A percentile compares a stretch with the other conserved stretches of the same genome.
Conservation (phyloP, 768 basidiomycete genomes). For the Naganishia kalamii region DNA sequence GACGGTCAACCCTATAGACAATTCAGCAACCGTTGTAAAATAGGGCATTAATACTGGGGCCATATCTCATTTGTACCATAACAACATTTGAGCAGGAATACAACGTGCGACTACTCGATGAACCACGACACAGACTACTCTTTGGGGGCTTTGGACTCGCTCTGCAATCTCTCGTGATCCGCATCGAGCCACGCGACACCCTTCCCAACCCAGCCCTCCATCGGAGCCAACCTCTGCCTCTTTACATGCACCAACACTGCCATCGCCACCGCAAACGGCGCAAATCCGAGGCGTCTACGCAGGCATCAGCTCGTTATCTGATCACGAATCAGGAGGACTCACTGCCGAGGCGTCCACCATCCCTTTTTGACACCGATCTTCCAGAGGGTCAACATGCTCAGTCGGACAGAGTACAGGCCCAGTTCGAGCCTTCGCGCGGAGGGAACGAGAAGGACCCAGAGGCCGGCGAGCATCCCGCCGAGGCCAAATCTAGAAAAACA, state of each 20-base stretch:
- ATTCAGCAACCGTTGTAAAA: no score
- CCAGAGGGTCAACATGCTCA: constrained; percentile 16
- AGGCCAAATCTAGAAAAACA: constrained; percentile 19
- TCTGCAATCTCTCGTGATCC: not conserved
- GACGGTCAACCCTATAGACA: no score
- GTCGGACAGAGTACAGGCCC: constrained; percentile 16
- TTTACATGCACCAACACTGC: constrained; percentile 11
- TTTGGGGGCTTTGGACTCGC: no score
- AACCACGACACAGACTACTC: no score
- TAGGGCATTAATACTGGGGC: no score
- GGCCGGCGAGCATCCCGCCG: constrained; percentile 19
- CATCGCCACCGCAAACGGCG: constrained; percentile 17
- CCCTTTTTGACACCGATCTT: constrained; percentile 21
- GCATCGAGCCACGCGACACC: constrained; percentile 14
- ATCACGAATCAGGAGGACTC: not conserved
- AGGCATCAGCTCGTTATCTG: not conserved
- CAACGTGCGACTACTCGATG: no score
- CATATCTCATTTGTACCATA: no score
- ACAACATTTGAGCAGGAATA: no score
- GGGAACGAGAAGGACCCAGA: constrained; percentile 22
- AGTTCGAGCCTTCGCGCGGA: constrained; percentile 16
- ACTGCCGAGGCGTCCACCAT: constrained; percentile 16
- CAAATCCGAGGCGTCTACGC: not conserved
- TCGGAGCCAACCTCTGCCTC: not conserved
- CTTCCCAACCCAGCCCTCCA: constrained; percentile 23